These are phyloP conservation scores for Teunomyces gatunensis DNA, from an alignment of 805 yeast species.

Conservation along the genomic window DNA sequence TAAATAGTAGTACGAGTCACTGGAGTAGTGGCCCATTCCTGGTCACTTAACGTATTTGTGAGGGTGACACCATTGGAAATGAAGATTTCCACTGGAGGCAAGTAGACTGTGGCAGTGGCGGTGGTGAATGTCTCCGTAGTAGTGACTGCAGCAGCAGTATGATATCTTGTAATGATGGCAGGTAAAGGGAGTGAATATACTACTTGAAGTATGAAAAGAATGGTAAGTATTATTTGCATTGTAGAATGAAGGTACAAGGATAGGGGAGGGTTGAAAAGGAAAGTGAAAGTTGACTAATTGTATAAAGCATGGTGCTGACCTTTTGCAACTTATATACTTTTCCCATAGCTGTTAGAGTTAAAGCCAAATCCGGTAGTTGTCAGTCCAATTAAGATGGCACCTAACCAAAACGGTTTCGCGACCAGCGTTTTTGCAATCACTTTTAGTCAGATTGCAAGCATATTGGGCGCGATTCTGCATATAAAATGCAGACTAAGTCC, in stretches of 20 bases:
- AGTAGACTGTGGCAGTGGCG: slow-evolving; percentile 47
- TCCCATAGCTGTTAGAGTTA: not conserved
- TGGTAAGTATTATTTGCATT: slow-evolving; percentile 3
- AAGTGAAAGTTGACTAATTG: not conserved
- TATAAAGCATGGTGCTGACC: not conserved
- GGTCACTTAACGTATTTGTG: slow-evolving; percentile 41
- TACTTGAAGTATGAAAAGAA: slow-evolving; percentile 13
- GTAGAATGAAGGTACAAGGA: not conserved
- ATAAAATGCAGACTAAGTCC: not conserved
- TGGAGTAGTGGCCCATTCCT: slow-evolving; percentile 31
- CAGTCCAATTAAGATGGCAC: not conserved
- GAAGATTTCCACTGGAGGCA: slow-evolving; percentile 53
- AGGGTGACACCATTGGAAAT: slow-evolving; percentile 52
- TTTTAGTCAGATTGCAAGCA: slow-evolving; percentile 2
- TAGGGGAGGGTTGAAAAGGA: not conserved
- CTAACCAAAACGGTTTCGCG: not conserved
- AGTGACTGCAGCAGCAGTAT: slow-evolving; percentile 56
- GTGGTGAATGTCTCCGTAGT: slow-evolving; percentile 40
- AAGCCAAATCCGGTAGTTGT: not conserved
- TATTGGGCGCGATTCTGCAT: not conserved
- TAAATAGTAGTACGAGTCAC: slow-evolving; percentile 32
- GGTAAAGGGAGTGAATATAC: slow-evolving; percentile 36
- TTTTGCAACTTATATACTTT: slow-evolving; percentile 3
- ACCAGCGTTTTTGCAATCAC: slow-evolving; percentile 1
- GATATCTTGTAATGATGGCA: slow-evolving; percentile 48